A percentile compares a stretch with the other conserved stretches of the same genome.
Conservation (phyloP, 441 rosid species). For the Mallotus repandus region DNA sequence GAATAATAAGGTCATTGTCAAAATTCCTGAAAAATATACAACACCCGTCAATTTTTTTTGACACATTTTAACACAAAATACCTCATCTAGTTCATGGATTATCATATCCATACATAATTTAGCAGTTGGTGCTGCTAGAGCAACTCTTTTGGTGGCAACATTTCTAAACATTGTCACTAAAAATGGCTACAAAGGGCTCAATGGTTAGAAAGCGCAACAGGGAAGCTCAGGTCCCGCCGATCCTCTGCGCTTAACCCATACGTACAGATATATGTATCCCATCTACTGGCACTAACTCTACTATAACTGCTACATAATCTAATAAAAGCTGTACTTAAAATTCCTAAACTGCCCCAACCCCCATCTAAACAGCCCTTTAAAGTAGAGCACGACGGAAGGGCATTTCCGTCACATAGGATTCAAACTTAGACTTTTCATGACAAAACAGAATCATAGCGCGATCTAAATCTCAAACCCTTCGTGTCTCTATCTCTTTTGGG, state of each 20-base stretch:
- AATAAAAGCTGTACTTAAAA: too few relatives aligned
- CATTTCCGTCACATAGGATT: constrained; percentile 35
- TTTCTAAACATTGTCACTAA: neutral
- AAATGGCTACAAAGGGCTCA: neutral
- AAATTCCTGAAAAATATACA: too few relatives aligned
- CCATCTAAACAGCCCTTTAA: neutral
- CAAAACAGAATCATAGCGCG: constrained; percentile 35
- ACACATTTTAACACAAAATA: too few relatives aligned
- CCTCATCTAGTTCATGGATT: neutral
- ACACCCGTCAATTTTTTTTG: too few relatives aligned
- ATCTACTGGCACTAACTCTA: too few relatives aligned
- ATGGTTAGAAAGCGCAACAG: too few relatives aligned
- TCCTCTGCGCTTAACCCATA: too few relatives aligned
- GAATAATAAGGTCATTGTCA: too few relatives aligned
- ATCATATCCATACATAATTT: neutral
- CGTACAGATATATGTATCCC: too few relatives aligned
- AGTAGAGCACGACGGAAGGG: constrained; percentile 27
- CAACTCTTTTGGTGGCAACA: neutral
- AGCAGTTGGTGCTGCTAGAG: neutral
- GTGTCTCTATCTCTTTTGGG: neutral
- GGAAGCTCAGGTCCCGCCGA: too few relatives aligned
- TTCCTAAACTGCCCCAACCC: neutral
- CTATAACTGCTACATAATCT: neutral
- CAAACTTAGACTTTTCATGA: constrained; percentile 24
- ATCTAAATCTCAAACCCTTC: constrained; percentile 52